Conservation (phyloP, 768 basidiomycete genomes). For the Mrakia hoshinonis region DNA sequence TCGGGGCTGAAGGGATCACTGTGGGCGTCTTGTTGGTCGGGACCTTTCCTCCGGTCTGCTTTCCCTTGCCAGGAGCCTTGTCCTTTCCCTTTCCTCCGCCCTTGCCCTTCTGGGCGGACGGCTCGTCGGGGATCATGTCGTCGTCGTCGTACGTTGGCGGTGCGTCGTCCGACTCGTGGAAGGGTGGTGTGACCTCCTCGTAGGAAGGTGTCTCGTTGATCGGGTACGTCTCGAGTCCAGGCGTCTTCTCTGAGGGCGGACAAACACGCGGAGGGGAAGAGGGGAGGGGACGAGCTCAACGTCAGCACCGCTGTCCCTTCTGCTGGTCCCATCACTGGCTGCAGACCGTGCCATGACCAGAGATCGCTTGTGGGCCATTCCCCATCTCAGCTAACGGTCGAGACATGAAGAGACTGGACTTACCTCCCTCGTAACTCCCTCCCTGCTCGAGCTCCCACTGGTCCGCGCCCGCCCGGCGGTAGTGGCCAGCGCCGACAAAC, state of each 20-base stretch:
- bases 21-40: slow-evolving; percentile 24
- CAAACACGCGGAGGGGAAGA: neutral
- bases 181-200: slow-evolving; percentile 1
- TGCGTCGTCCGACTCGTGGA: slow-evolving; percentile 17
- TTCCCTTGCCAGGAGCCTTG: too few relatives aligned
- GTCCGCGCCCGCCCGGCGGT: too few relatives aligned
- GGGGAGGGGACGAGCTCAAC: neutral
- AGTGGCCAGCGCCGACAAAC: too few relatives aligned
- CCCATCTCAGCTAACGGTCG: too few relatives aligned
- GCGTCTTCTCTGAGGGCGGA: neutral
- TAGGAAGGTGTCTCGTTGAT: slow-evolving; percentile 2
- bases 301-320: slow-evolving; percentile 8
- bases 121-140: slow-evolving; percentile 29
- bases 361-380: too few relatives aligned
- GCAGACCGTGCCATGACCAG: too few relatives aligned
- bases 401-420: too few relatives aligned
- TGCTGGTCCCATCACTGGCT: too few relatives aligned
- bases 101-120: slow-evolving; percentile 27
- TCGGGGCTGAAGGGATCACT: slow-evolving; percentile 32
- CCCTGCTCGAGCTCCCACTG: too few relatives aligned
- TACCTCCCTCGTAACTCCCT: too few relatives aligned
- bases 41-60: neutral
- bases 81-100: too few relatives aligned
- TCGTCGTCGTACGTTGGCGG: slow-evolving; percentile 31
- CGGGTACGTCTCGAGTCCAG: slow-evolving; percentile 13